These are phyloP conservation scores for Cytospora chrysosperma DNA, from an alignment of 2,329 filamentous ascomycete genomes.

Conservation along the genomic window DNA sequence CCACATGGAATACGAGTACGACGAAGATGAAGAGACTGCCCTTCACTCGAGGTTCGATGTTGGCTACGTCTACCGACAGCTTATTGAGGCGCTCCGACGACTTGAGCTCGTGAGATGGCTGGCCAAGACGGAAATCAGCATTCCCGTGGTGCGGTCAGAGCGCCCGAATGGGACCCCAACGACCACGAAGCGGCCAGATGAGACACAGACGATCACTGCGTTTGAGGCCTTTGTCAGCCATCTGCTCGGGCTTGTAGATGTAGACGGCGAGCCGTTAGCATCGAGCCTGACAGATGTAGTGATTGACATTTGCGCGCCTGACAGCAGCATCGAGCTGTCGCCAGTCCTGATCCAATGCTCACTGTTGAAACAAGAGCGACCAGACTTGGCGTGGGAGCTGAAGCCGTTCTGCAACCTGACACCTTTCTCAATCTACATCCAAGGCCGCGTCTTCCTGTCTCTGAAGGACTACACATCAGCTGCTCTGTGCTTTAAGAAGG, in stretches of 20 bases:
- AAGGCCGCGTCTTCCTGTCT: slow-evolving; percentile 74
- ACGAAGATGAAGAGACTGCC: slow-evolving; percentile 61
- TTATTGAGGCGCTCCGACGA: slow-evolving; percentile 70
- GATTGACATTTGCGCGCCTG: slow-evolving; percentile 61
- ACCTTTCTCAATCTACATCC: slow-evolving; percentile 74
- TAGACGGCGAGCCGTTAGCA: slow-evolving; percentile 50
- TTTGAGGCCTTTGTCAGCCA: slow-evolving; percentile 61
- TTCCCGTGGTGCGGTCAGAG: slow-evolving; percentile 45
- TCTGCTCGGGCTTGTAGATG: slow-evolving; percentile 64
- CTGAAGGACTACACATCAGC: slow-evolving; percentile 73
- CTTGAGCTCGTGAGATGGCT: slow-evolving; percentile 75
- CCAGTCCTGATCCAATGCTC: slow-evolving; percentile 62
- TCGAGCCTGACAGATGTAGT: slow-evolving; percentile 66
- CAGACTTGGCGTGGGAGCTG: slow-evolving; percentile 60
- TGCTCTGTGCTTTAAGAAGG: slow-evolving; percentile 74
- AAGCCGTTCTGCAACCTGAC: slow-evolving; percentile 55
- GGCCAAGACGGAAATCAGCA: slow-evolving; percentile 55
- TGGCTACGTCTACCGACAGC: slow-evolving; percentile 64
- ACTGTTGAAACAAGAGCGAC: slow-evolving; percentile 57
- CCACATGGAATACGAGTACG: slow-evolving; percentile 82
- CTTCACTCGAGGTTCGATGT: slow-evolving; percentile 62
- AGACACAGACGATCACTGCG: slow-evolving; percentile 52
- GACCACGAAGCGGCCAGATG: slow-evolving; percentile 44
- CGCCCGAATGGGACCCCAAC: slow-evolving; percentile 33
- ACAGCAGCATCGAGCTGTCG: slow-evolving; percentile 65